Base-by-base conservation (phyloP, 768 basidiomycete species). In the Tricholoma matsutake region DNA sequence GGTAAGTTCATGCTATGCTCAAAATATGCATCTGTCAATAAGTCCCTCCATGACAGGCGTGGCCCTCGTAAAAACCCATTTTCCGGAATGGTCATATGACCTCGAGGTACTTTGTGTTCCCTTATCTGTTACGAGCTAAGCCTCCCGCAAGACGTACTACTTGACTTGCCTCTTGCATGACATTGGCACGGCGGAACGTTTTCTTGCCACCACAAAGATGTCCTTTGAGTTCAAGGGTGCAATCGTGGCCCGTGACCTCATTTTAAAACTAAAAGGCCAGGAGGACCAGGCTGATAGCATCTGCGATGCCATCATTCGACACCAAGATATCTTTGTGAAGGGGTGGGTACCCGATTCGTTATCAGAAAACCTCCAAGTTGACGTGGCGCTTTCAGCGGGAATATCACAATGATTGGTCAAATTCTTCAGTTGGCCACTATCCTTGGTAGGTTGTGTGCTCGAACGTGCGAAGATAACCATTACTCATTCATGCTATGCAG, bases 181-280 rank as follows among this genome's bases (percentile, higher is more conserved):
- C 64, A 79, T 83, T 51, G 83, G 82, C 49, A 80, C 80, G 3
- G 80, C 79, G 6, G 75, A 81, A 51, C 72, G 71, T 22, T 83
- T 78, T 64, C 72, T 82, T 51, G 63, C 76, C n/a, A 81, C 78
- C 25, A 84, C 83, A n/a, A 82, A 82, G 61, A 71, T 83, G 69
- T 81, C 79, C 13, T 84, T 85, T 65, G 83, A 85, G 70, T 83
- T 82, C 73, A 81, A 81, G 67, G 81, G 83, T 52, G 83, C 76
- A 18, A 80, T 84, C 56, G 75, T 83, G 11, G 83, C 81, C 35
- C 78, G 81, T 32, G 79, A 83, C 56, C 71, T 79, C 41, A 79
- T 83, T 43, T 66, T 81, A 22, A 65, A 76, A 29, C 67, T 71
- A 4, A 78, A 78, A 1, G 80, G 79, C 11, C 69, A 71, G 1